Conservation (phyloP, 1,284 basidiomycete species). For the Termitomyces sp. region DNA sequence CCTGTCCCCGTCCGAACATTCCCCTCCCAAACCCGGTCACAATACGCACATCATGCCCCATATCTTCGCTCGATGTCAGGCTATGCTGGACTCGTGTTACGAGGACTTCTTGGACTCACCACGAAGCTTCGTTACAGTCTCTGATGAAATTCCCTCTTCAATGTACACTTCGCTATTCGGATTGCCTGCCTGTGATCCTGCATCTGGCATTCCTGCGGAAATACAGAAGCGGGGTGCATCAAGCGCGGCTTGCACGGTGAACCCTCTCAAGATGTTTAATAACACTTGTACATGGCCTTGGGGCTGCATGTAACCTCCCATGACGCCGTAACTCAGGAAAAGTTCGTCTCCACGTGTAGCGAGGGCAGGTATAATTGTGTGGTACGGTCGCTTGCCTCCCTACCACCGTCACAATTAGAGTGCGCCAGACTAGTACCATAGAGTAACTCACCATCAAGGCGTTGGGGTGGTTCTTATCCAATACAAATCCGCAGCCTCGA, state of each 20-base stretch:
- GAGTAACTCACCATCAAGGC: conserved; percentile 48
- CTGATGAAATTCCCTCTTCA: conserved; percentile 74
- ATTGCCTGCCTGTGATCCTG: conserved; percentile 51
- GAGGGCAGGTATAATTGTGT: conserved; percentile 94
- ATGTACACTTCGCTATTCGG: conserved; percentile 83
- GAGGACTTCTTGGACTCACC: conserved; percentile 35
- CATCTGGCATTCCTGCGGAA: conserved; percentile 74
- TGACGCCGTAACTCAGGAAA: conserved; percentile 87
- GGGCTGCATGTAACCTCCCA: conserved; percentile 96
- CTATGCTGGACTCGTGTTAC: not conserved
- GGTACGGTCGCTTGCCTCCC: conserved; percentile 88
- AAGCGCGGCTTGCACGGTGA: conserved; percentile 77
- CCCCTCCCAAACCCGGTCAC: conserved; percentile 59
- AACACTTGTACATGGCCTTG: conserved; percentile 93
- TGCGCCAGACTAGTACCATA: not conserved
- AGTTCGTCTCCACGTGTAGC: conserved; percentile 79
- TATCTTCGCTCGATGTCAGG: conserved; percentile 37
- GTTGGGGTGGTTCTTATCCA: conserved; percentile 83
- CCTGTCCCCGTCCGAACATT: conserved; percentile 89
- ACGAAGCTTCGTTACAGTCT: conserved; percentile 57
- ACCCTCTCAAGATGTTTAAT: conserved; percentile 86
- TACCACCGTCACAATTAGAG: conserved; percentile 22
- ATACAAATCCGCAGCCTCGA: conserved; percentile 80
- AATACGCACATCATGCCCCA: conserved; percentile 81
- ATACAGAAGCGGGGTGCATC: conserved; percentile 97